These are phyloP conservation scores for Kluyveromyces marxianus DNA, from an alignment of 1,139 yeast species.

Conservation along the genomic window DNA sequence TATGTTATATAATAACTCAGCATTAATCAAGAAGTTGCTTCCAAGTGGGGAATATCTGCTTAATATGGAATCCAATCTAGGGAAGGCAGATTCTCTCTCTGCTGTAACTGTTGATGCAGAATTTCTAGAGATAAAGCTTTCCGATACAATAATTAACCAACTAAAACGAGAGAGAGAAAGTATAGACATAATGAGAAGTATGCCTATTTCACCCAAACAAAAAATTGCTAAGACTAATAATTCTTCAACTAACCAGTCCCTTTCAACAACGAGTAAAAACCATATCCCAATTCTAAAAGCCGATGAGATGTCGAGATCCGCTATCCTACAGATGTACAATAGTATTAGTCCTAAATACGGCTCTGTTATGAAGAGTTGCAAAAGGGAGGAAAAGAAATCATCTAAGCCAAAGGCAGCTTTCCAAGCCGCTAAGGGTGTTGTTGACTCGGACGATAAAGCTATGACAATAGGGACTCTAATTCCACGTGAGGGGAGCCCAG, in stretches of 20 bases:
- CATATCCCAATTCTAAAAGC: not conserved
- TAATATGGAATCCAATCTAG: not conserved
- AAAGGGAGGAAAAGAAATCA: not conserved
- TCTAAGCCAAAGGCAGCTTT: not conserved
- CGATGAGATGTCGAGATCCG: not conserved
- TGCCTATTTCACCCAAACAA: not conserved
- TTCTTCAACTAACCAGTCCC: not conserved
- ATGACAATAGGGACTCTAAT: too few relatives aligned
- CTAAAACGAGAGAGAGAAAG: not conserved
- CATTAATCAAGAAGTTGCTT: not conserved
- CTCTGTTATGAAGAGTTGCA: not conserved
- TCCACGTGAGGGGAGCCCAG: too few relatives aligned
- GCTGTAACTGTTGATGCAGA: not conserved
- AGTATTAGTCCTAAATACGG: not conserved
- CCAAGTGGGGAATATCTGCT: not conserved
- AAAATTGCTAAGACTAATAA: not conserved
- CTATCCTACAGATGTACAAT: not conserved
- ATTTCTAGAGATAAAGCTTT: not conserved
- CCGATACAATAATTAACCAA: not conserved
- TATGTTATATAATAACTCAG: not conserved
- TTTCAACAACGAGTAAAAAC: not conserved
- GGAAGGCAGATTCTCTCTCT: too few relatives aligned
- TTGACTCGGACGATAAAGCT: too few relatives aligned
- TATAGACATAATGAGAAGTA: not conserved
- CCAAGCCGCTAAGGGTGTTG: too few relatives aligned